phyloP scores from a whole-genome alignment of 257 asterid genomes.

The Voacanga thouarsii region DNA sequence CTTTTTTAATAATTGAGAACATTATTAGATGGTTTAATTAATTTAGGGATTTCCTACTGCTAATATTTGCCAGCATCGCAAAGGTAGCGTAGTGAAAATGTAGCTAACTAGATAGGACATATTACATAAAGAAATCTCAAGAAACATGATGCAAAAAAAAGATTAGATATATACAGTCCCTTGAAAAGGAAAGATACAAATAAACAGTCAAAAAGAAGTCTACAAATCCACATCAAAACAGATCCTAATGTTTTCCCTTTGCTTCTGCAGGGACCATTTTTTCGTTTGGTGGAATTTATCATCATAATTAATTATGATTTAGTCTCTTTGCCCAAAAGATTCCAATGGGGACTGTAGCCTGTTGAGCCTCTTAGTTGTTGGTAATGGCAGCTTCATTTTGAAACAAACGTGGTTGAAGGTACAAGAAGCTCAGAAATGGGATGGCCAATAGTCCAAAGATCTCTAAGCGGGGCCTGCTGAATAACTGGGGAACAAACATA shows the following conservation, averaged over 20 bases:
- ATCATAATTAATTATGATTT: slow-evolving; percentile 5
- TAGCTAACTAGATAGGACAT: not conserved
- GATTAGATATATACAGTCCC: slow-evolving; percentile 10
- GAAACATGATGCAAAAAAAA: not conserved
- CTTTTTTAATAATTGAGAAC: not conserved
- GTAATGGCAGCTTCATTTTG: slow-evolving; percentile 20
- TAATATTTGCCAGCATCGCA: not conserved
- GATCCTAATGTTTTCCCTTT: slow-evolving; percentile 37
- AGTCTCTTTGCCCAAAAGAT: slow-evolving; percentile 19
- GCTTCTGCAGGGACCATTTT: slow-evolving; percentile 17
- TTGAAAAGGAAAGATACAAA: slow-evolving; percentile 33
- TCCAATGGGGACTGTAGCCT: slow-evolving; percentile 1
- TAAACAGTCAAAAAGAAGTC: slow-evolving; percentile 48
- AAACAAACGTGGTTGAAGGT: slow-evolving; percentile 42
- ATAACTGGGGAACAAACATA: slow-evolving; percentile 16
- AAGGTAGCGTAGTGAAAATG: not conserved
- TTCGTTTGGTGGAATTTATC: not conserved
- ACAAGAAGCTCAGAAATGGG: not conserved
- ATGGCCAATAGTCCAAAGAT: slow-evolving; percentile 9
- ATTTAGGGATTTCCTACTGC: not conserved
- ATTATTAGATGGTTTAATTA: not conserved
- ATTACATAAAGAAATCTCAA: slow-evolving; percentile 5
- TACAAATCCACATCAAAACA: slow-evolving; percentile 45
- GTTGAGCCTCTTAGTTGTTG: not conserved
- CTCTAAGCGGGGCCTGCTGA: slow-evolving; percentile 1